Conservation (phyloP, 371 early-diverging fungal genomes). For the Gilbertella persicaria region DNA sequence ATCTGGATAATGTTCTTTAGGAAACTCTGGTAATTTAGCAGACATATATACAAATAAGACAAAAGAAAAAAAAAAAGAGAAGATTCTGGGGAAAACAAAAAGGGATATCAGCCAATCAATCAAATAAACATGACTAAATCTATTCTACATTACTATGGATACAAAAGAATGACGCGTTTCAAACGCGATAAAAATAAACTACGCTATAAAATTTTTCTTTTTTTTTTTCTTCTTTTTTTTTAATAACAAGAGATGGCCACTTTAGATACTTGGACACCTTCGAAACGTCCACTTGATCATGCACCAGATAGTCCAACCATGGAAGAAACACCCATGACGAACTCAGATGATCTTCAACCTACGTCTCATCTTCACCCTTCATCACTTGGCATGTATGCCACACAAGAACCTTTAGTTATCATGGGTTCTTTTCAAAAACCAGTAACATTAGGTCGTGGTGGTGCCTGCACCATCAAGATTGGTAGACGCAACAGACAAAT, state of each 20-base stretch:
- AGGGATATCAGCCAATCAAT: too few relatives aligned
- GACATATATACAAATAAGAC: conserved; percentile 16
- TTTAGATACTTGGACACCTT: background rate
- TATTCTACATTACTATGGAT: too few relatives aligned
- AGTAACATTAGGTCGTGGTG: conserved; percentile 59
- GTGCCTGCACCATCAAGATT: conserved; percentile 56
- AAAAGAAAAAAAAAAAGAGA: background rate
- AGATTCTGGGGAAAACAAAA: background rate
- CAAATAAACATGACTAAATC: too few relatives aligned
- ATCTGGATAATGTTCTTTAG: conserved; percentile 23
- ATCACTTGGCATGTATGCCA: background rate
- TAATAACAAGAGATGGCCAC: too few relatives aligned
- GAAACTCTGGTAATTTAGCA: conserved; percentile 32
- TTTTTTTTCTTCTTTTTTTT: too few relatives aligned
- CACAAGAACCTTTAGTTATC: conserved; percentile 22
- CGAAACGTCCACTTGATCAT: background rate
- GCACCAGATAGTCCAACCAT: conserved; percentile 20
- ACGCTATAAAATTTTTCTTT: too few relatives aligned
- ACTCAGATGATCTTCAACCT: conserved; percentile 41
- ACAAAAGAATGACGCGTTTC: too few relatives aligned
- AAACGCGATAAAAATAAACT: too few relatives aligned
- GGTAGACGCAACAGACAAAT: conserved; percentile 62
- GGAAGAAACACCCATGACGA: conserved; percentile 13
- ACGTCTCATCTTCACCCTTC: conserved; percentile 28
- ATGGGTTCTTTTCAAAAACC: conserved; percentile 45